Base-by-base conservation (phyloP, 371 early-diverging fungal species). In the Rhizomucor pusillus region DNA sequence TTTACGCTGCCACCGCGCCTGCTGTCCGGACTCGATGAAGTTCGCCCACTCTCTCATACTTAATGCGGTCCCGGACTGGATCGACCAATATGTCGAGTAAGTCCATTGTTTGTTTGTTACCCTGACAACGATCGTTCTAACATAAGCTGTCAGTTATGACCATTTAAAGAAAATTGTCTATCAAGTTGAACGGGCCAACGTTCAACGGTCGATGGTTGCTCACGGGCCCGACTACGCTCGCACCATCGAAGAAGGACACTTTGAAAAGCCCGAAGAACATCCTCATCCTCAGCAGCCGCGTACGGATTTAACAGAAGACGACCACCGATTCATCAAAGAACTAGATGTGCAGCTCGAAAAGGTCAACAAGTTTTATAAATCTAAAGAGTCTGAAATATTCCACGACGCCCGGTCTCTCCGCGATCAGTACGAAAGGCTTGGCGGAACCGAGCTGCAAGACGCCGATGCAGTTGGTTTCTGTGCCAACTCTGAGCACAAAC, bases 1-100 rank as follows among this genome's bases (percentile, higher is more conserved):
- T 7, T 29, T 7, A 5, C 7, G 29, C 7, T 7, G 29, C 29
- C 3, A 7, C 29, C 5, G 29, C 29, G 7, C 29, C 7, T 29
- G 29, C 29, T 29, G 29, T 29, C 29, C 29, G 29, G 29, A 7
- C 29, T 29, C 29, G 5, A 57, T 60, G 61, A 60, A 60, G 56
- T 60, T 60, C 29, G 61, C 61, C n/a, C 61, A 60, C 24, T 43
- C 51, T 13, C 56, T 60, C 23, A 51, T 56, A 44, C 43, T 60
- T 36, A 60, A 60, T 43, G 55, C 61, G 16, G 61, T 60, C 46
- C 61, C 61, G 35, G 61, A 54, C 14, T 60, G 61, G 61, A 55
- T 60, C 22, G 52, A 56, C 22, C 56, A 60, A 50, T 60, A 60
- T 43, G 55, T 60, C 11, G 55, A 60, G 61, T 60, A 60, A 46